These are phyloP conservation scores for Dalbergia cultrata DNA, from an alignment of 306 rosid species.

Conservation along the genomic window DNA sequence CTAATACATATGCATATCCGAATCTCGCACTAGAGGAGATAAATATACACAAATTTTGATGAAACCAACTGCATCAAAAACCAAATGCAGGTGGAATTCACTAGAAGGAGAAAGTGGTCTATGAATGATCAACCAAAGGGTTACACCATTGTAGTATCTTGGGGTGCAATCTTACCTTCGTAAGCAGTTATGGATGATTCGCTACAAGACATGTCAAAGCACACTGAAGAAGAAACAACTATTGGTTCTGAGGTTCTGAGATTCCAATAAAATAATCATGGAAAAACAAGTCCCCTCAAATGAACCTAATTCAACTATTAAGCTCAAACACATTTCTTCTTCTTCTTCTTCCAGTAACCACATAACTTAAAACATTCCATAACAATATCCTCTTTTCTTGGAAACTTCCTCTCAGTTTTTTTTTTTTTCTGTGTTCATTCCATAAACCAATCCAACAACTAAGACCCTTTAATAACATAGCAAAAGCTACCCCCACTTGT, in stretches of 20 bases:
- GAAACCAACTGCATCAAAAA: constrained; percentile 25
- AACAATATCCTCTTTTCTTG: constrained; percentile 33
- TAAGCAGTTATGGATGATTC: too few relatives aligned
- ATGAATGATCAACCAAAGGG: constrained; percentile 15
- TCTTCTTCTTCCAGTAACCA: constrained; percentile 8
- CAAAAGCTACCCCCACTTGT: constrained; percentile 24
- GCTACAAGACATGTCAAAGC: constrained; percentile 36
- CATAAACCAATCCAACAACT: constrained; percentile 38
- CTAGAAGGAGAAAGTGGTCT: constrained; percentile 27
- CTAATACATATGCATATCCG: not conserved
- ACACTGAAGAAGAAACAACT: constrained; percentile 38
- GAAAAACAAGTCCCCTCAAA: constrained; percentile 32
- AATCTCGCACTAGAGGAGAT: constrained; percentile 2
- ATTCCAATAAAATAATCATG: constrained; percentile 32
- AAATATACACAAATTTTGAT: not conserved
- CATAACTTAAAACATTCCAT: constrained; percentile 37
- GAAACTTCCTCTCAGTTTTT: constrained; percentile 26
- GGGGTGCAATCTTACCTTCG: not conserved
- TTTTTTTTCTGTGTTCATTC: not conserved
- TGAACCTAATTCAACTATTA: constrained; percentile 40
- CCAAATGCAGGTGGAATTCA: constrained; percentile 17
- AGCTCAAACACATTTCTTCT: constrained; percentile 39
- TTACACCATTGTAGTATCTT: not conserved
- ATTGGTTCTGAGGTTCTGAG: not conserved
- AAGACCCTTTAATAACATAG: constrained; percentile 7